Base-by-base conservation (phyloP, 2,329 filamentous ascomycete genomes). In the Sarocladium brachiariae region DNA sequence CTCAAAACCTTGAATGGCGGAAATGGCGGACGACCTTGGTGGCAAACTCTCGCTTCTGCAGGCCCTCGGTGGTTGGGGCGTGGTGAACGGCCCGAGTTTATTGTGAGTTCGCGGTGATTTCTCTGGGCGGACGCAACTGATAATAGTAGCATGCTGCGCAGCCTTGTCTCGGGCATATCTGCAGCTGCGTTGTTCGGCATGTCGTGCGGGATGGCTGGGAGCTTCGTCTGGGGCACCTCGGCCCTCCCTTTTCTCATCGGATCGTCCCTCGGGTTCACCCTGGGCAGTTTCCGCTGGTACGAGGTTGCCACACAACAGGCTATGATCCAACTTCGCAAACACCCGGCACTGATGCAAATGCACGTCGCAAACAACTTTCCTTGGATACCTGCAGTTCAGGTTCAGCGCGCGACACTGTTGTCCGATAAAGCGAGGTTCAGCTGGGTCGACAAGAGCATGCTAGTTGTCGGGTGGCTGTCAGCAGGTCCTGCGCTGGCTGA, bases 361-460 rank as follows among this genome's bases (percentile, higher is more conserved):
- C 58, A 59, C 34, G 45, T 60, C 19, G 50, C 55, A 5, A 48
- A 53, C 47, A 60, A 60, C 13, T 60, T 59, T 24, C 58, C 58
- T 5, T 59, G 56, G 53, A 41, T 56, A 19, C 49, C 52, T 2
- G 48, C 23, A 27, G 21, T 13, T 9, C 39, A 43, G 21, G 54
- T 23, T 54, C 56, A 13, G 27, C 51, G 11, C 46, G 49, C 8
- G 46, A 50, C 2, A 46, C 46, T 4, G 2, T 53, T 2, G 49
- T 43, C 2, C 58, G 56, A 53, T 57, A 51, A 33, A 18, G 34
- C n/a, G 21, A 41, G 53, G 5, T 59, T 57, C 41, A 16, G 43
- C 8, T 53, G 58, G 58, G 51, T 53, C 9, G 46, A 50, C 35
- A 55, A 51, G 41, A 60, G 58, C 34, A 53, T 59, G 46, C 53